Conservation (phyloP, 768 basidiomycete species). For the Lactifluus piperatus region DNA sequence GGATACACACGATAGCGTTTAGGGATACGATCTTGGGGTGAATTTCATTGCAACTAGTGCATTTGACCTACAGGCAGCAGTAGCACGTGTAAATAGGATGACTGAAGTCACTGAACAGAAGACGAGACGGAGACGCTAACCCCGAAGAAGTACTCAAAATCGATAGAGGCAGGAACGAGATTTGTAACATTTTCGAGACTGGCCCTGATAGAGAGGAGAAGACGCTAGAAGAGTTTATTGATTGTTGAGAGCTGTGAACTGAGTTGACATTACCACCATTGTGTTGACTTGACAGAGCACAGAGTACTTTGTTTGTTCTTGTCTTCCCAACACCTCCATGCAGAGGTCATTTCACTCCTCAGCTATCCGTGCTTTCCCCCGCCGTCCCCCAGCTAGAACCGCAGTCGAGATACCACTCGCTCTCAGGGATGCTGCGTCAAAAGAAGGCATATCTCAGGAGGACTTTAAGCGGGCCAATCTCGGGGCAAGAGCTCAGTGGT, state of each 20-base stretch:
- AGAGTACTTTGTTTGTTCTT: conserved; percentile 6
- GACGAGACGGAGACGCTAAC: conserved; percentile 33
- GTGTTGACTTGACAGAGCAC: background rate
- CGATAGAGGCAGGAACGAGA: conserved; percentile 51
- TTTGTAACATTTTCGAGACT: conserved; percentile 73
- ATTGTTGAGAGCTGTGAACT: background rate
- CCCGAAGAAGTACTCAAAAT: conserved; percentile 78
- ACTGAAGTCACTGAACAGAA: background rate
- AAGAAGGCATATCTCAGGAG: conserved; percentile 21
- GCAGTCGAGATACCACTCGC: conserved; percentile 2
- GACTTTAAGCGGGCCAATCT: background rate
- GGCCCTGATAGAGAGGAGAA: conserved; percentile 65
- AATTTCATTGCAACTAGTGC: conserved; percentile 67
- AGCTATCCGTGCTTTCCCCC: conserved; percentile 14
- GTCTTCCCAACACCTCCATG: background rate
- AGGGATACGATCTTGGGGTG: conserved; percentile 67
- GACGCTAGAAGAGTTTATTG: conserved; percentile 33
- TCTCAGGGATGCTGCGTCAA: conserved; percentile 7
- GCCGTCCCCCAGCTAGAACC: background rate
- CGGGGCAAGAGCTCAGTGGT: conserved; percentile 5
- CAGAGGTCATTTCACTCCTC: conserved; percentile 25
- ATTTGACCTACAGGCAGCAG: conserved; percentile 47
- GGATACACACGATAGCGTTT: conserved; percentile 49
- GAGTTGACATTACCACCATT: conserved; percentile 1
- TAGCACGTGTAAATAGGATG: conserved; percentile 2